Evolutionary conservation across 192 early-diverging fungal genomes (phyloP), one percentile per base, ranked within the genome.

Genomic region (Neocallimastix lanati): DNA sequence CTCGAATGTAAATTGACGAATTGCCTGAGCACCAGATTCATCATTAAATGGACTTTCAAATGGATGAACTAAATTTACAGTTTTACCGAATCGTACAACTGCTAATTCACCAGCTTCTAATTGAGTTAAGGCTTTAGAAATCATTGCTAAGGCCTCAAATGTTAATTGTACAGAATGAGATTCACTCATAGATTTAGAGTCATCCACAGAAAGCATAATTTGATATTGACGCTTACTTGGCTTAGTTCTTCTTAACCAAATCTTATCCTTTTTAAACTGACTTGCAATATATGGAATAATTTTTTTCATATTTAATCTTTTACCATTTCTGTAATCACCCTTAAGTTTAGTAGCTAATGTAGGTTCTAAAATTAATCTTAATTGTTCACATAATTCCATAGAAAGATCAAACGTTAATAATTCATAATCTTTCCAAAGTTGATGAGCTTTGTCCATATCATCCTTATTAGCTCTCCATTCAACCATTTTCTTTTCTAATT

Each of bases 221-320:
- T 99, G 96, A 87, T 99, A 99, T 80, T 94, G 93, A 77, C 98
- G 91, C 81, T 98, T 96, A 81, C 92, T 94, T 27, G 96, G 96
- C 84, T 96, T 97, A 28, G 96, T 98, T 76, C 98, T 91, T 13
- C 96, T 90, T 79, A 99, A 85, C 98, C 98, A 99, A 82, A 99
- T 99, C 88, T 99, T 99, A 86, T 99, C 98, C 86, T 99, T 99
- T 86, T 96, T 97, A 90, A 96, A 99, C 83, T 97, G 93, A 58
- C 91, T 93, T 13, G 98, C 98, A 88, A 99, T 98, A 81, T 99
- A 99, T 16, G 98, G 96, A 83, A 99, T 98, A 77, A 99, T 95
- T 85, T 95, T 96, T 82, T 96, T 94, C 98, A 99, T 98, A 85
- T 97, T 99, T 29, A 99, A 91, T 13, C 98, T 93, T 85, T 99